Base-by-base conservation (phyloP, 2,329 filamentous ascomycete species). In the Clarireedia paspali region DNA sequence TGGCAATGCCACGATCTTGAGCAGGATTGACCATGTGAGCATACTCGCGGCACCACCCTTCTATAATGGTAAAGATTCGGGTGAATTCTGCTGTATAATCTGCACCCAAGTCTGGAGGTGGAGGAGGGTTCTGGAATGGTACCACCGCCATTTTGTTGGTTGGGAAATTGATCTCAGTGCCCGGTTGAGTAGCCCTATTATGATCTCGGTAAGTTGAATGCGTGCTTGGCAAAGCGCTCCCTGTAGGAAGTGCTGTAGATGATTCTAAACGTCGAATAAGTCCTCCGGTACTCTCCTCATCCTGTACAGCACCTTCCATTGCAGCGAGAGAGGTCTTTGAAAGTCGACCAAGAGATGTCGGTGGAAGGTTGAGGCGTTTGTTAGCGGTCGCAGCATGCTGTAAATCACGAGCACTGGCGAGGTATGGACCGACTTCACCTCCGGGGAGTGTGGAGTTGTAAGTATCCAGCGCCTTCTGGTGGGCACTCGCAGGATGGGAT, bases 1-100 rank as follows among this genome's bases (percentile, higher is more conserved):
- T 50, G 2, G 57, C 53, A 50, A 68, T 62, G 3, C 39, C 40
- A 15, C 55, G 55, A 47, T 68, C 66, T 24, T 27, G 40, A 26
- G 27, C 5, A 14, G 48, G n/a, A 30, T 51, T 46, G 3, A 47
- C 46, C 36, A 27, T 24, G 14, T 23, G 44, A 1, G 40, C 40
- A 47, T 56, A 56, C 14, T 39, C 24, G 12, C 42, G 30, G 15
- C 30, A 47, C 54, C 54, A 56, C 27, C 54, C 54, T 24, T 56
- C 54, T 6, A 51, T 51, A 1, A 42, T 39, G 3, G 17, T 24
- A 34, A 56, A 56, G 7, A 56, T 34, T 9, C 40, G 45, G 7
- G 40, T 40, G 4, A 56, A 56, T 5, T 55, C 53, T 6, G 50
- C 38, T 6, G 53, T 36, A 2, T 50, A 55, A 7, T 44, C 39